Evolutionary conservation across 768 basidiomycete genomes (phyloP).

Genomic region (Naganishia friedmannii): DNA sequence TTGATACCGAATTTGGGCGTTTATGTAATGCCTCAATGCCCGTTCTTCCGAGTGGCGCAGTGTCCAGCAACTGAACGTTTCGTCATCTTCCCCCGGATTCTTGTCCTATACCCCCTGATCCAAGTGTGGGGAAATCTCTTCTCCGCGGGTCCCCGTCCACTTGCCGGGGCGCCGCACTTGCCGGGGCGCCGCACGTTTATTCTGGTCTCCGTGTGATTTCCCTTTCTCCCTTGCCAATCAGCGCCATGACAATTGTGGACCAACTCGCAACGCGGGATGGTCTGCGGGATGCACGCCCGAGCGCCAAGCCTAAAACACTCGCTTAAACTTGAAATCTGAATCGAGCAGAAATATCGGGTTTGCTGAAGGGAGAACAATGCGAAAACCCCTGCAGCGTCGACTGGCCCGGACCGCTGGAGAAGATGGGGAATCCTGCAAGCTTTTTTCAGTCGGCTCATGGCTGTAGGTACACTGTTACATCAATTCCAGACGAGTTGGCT

Average conservation of each 20-base stretch:
- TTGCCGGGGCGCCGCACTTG: slow-evolving; percentile 1
- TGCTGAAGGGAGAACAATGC: neutral
- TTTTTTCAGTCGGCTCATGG: neutral
- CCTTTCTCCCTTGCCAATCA: neutral
- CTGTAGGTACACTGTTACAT: neutral
- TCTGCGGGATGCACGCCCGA: neutral
- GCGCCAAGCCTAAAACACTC: neutral
- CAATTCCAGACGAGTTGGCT: neutral
- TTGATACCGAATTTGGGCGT: no score
- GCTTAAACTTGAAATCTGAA: slow-evolving; percentile 5
- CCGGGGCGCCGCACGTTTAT: neutral
- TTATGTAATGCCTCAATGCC: no score
- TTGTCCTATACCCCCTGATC: neutral
- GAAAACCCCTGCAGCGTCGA: neutral
- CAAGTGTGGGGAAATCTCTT: slow-evolving; percentile 1
- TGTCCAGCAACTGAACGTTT: no score
- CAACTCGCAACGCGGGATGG: neutral
- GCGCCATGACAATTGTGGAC: neutral
- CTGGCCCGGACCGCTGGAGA: neutral
- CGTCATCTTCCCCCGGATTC: neutral
- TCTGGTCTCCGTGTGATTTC: neutral
- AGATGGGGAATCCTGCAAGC: neutral
- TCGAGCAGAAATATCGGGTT: slow-evolving; percentile 2
- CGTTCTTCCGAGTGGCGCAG: no score
- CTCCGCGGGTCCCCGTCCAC: slow-evolving; percentile 2